phyloP scores from a whole-genome alignment of 2,329 filamentous ascomycete genomes.

The Fusarium haematococcum region DNA sequence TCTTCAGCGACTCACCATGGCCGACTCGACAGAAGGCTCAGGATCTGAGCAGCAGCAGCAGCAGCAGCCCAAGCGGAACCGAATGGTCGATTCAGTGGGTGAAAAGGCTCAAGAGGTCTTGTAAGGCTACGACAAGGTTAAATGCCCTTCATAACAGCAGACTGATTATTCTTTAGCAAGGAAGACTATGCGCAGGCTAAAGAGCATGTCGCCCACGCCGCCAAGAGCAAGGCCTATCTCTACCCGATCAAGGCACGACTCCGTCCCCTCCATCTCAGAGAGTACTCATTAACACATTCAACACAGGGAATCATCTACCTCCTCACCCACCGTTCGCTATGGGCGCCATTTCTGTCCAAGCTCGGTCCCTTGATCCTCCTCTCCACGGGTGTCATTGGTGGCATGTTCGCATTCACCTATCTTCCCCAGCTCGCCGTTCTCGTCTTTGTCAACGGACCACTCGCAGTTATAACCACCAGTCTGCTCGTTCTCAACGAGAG shows the following conservation, averaged over 20 bases:
- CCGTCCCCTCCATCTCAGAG: background rate
- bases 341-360: constrained; percentile 68
- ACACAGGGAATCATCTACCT: constrained; percentile 71
- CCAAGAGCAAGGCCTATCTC: constrained; percentile 81
- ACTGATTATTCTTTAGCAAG: constrained; percentile 54
- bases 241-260: constrained; percentile 79
- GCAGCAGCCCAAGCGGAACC: constrained; percentile 42
- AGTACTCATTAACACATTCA: constrained; percentile 14
- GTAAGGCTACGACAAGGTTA: constrained; percentile 46
- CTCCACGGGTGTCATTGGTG: constrained; percentile 76
- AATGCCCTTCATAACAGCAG: background rate
- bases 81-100: constrained; percentile 54
- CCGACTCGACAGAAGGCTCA: constrained; percentile 41
- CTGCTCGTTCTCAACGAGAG: constrained; percentile 75
- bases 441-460: constrained; percentile 84
- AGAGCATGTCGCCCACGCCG: constrained; percentile 73
- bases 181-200: constrained; percentile 79
- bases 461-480: constrained; percentile 79
- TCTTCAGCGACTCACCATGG: constrained; percentile 31
- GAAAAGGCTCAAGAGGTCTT: constrained; percentile 63
- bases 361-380: constrained; percentile 74
- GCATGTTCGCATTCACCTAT: constrained; percentile 92
- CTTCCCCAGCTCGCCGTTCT: constrained; percentile 85
- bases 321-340: constrained; percentile 64
- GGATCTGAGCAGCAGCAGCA: constrained; percentile 25